These are phyloP conservation scores for Penicillium argentinense DNA, from an alignment of 495 filamentous ascomycete genomes.

Conservation along the genomic window DNA sequence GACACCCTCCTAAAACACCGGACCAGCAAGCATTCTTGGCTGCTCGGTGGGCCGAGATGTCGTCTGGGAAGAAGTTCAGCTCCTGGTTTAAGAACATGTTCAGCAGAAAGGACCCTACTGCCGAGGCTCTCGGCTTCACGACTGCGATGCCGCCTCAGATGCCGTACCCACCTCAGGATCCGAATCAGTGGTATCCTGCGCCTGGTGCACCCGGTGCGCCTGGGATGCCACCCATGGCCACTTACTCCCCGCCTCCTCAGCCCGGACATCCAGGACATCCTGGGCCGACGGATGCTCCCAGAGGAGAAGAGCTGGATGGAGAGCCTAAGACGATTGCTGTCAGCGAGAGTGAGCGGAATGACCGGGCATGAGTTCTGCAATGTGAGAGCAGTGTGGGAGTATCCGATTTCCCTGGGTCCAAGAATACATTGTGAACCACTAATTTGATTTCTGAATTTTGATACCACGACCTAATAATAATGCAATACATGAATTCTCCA, in stretches of 20 bases:
- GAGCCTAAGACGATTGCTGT: constrained; percentile 10
- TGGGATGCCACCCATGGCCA: constrained; percentile 4
- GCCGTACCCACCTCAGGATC: background rate
- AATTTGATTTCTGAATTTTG: too few relatives aligned
- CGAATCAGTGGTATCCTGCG: constrained; percentile 5
- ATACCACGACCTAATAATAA: too few relatives aligned
- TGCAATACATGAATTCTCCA: too few relatives aligned
- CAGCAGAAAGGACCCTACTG: constrained; percentile 9
- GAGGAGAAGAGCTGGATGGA: constrained; percentile 4
- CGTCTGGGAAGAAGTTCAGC: constrained; percentile 26
- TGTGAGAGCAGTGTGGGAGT: too few relatives aligned
- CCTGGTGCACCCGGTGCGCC: background rate
- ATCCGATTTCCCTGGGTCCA: too few relatives aligned
- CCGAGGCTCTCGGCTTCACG: constrained; percentile 2
- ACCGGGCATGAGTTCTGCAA: background rate
- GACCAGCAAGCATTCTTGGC: constrained; percentile 20
- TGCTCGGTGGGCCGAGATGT: constrained; percentile 34
- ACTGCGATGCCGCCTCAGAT: background rate
- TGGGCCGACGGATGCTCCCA: background rate
- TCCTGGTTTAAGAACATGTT: constrained; percentile 41
- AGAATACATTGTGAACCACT: too few relatives aligned
- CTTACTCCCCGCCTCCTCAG: constrained; percentile 2
- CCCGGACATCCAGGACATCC: background rate
- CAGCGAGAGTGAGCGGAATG: constrained; percentile 5
- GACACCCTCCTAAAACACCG: constrained; percentile 25